These are phyloP conservation scores for Leccinum variicolor DNA, from an alignment of 768 basidiomycete species.

Conservation along the genomic window DNA sequence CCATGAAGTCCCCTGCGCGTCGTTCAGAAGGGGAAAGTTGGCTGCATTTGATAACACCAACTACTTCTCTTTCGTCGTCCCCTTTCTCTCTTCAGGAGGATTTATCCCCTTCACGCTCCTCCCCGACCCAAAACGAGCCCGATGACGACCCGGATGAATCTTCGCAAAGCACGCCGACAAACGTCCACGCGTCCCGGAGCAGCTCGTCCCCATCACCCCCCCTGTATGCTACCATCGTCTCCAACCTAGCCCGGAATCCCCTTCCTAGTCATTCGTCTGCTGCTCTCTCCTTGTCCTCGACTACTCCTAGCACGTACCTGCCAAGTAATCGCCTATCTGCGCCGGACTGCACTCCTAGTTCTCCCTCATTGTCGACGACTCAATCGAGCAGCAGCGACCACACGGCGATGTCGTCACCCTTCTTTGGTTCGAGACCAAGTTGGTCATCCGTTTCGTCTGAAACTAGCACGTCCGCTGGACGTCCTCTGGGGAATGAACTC, in stretches of 20 bases:
- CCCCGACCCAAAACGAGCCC: conserved; percentile 15
- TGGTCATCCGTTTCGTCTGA: conserved; percentile 28
- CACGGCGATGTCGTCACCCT: conserved; percentile 5
- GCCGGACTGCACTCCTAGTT: conserved; percentile 9
- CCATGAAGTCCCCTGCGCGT: conserved; percentile 11
- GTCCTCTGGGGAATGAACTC: conserved; percentile 16
- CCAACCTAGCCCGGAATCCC: conserved; percentile 18
- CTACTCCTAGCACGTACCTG: conserved; percentile 3
- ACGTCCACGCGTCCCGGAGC: conserved; percentile 7
- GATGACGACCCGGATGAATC: conserved; percentile 5
- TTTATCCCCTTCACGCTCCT: conserved; percentile 22
- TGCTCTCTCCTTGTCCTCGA: conserved; percentile 3
- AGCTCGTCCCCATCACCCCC: conserved; percentile 14
- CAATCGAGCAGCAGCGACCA: conserved; percentile 17
- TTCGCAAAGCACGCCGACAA: conserved; percentile 2
- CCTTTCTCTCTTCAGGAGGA: conserved; percentile 22
- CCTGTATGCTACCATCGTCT: conserved; percentile 25
- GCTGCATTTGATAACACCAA: conserved; percentile 29
- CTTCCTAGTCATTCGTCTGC: conserved; percentile 6
- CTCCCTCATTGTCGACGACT: conserved; percentile 14
- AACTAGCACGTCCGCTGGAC: conserved; percentile 7
- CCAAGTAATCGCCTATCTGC: conserved; percentile 13
- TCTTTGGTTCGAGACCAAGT: conserved; percentile 17
- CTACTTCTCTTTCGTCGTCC: conserved; percentile 24
- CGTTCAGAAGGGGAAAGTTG: conserved; percentile 30